Evolutionary conservation across 2,329 filamentous ascomycete genomes (phyloP), one percentile per base, ranked within the genome.

Genomic region (Colletotrichum sp.): DNA sequence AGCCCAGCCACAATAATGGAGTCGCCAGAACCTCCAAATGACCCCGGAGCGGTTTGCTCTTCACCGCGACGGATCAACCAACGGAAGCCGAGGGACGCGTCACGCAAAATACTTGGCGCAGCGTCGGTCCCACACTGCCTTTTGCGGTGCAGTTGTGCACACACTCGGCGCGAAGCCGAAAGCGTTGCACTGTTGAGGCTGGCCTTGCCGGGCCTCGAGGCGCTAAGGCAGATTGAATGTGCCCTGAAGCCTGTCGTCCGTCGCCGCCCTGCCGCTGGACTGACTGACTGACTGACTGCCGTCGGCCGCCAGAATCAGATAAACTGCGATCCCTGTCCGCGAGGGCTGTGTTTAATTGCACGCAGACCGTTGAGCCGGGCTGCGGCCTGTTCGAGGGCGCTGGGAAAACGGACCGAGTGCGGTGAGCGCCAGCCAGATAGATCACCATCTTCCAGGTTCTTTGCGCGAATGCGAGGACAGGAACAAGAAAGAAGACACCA

Each of bases 21-120:
- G 59, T 4, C 30, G 16, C 30, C 8, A 12, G n/a, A 28, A 12
- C n/a, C 16, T 24, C 26, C 16, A 32, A 30, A 60, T 60, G 55
- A 59, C 8, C 26, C 55, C 24, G 26, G 55, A 28, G 26, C 55
- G 55, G 22, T 59, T 39, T 59, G 44, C 44, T 22, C n/a, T 52
- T 13, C 44, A 52, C 44, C 44, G 44, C n/a, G 44, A 52, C 44
- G 64, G 34, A 26, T n/a, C 12, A 22, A 32, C 32, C 62, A 44
- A n/a, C 62, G 62, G 68, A 26, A 62, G 15, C 69, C 68, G 69
- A 75, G 34, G 44, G 62, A 75, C 62, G 72, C 72, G 68, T 55
- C 62, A 68, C 62, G 36, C 68, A 44, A 62, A 44, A 13, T 18
- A 57, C 52, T 72, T 39, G 62, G 72, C 62, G 67, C 15, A 52